Base-by-base conservation (phyloP, 495 filamentous ascomycete genomes). In the Elasticomyces elasticus region DNA sequence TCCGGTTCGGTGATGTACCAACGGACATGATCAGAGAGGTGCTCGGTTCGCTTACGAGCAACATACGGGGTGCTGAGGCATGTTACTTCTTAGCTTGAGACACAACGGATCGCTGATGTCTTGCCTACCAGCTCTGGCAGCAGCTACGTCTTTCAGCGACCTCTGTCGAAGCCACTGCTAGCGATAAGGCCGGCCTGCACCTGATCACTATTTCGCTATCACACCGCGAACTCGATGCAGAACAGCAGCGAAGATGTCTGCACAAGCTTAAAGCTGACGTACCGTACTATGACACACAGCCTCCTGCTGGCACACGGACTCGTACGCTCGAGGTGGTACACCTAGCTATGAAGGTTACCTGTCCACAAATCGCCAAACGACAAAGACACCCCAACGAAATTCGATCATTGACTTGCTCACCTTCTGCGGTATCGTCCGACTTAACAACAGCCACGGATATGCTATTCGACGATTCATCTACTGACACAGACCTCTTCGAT, bases 101-200 rank as follows among this genome's bases (percentile, higher is more conserved):
- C 19, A 22, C 5, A 7, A 23, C 5, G 5, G 2, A 3, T 5
- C 6, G 19, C 42, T 9, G 19, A 45, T 19, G 30, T 37, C 20
- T 13, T 0, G 11, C 38, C 10, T 5, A 26, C 2, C 35, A 66
- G 64, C 35, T 57, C 3, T 66, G 64, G 64, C 48, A 49, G 11
- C 64, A 66, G 51, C 43, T 64, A 13, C 27, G 51, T 11, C 55
- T 66, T 10, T 13, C 23, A n/a, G 45, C 57, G 6, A 27, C 19
- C 19, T 24, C 42, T 5, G 42, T 45, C 17, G 42, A 45, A 19
- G 20, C 4, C 6, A 24, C 42, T 6, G 20, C 31, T 11, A 28
- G 17, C 20, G 49, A 51, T 12, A 11, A 11, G 5, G 9, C 20
- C 5, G 49, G 31, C 2, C 10, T 17, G 9, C 11, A 26, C n/a